Evolutionary conservation across 306 rosid genomes (phyloP), one percentile per base, ranked within the genome.

Genomic region (Vigna nakashimae): DNA sequence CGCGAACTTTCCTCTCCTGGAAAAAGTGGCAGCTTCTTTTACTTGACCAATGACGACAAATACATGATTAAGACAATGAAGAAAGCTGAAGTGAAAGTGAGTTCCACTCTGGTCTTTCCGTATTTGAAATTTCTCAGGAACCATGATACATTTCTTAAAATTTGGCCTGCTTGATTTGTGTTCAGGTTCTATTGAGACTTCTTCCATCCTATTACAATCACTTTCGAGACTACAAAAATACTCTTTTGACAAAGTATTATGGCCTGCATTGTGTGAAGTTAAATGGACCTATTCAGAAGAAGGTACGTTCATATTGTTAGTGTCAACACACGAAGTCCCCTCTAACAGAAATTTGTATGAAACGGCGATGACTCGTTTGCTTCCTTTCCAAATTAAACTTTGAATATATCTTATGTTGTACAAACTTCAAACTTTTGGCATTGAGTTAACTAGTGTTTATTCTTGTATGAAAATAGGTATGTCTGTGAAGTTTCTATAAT

Each of bases 21-120:
- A 40, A 94, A 94, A 87, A 94, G 98, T 82, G 98, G 98, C 2
- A 94, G 97, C 79, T 94, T 92, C 83, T 94, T 94, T 85, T 94
- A 92, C 91, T 86, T 94, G 85, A 94, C 98, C 82, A 83, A 89
- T 59, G 98, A 94, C 13, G 98, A 94, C 43, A 97, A 96, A 67
- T 94, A 90, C 88, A 94, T 92, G 98, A 94, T 94, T 46, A 94
- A 94, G 85, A 94, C 98, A 18, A 90, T 92, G 88, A 94, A 83
- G 68, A 94, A 94, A 78, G 78, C 97, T 28, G 98, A 94, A 94
- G 94, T 85, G 13, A 94, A 94, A 89, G 98, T 92, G 84, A 89
- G 96, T 83, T 82, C 36, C 58, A 59, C 15, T 7, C 26, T 48
- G 55, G 20, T 38, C 51, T 32, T 82, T 24, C 20, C 30, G 18